phyloP scores from a whole-genome alignment of 805 yeast species.

The Metschnikowia cubensis region DNA sequence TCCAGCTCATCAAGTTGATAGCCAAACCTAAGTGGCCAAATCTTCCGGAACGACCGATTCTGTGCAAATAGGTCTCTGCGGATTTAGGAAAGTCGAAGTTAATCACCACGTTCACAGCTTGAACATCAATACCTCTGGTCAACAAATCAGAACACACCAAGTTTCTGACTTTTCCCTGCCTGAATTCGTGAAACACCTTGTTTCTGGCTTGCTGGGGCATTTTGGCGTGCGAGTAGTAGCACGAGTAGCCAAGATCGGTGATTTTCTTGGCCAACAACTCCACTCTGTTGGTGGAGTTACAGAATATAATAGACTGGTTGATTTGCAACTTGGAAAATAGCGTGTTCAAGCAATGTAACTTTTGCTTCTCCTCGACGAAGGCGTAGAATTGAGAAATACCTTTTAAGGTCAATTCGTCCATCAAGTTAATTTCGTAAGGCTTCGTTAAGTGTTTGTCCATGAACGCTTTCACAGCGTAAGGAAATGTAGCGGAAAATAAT shows the following conservation, averaged over 20 bases:
- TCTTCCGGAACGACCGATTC: slow-evolving; percentile 99
- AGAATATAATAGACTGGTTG: slow-evolving; percentile 94
- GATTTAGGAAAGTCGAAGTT: slow-evolving; percentile 98
- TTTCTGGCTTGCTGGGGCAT: slow-evolving; percentile 98
- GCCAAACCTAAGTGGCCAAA: slow-evolving; percentile 98
- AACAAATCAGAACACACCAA: slow-evolving; percentile 93
- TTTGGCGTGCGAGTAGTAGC: slow-evolving; percentile 94
- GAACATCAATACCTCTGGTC: slow-evolving; percentile 99
- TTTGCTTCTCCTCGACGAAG: slow-evolving; percentile 96
- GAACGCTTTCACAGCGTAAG: slow-evolving; percentile 85
- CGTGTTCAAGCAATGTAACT: slow-evolving; percentile 92
- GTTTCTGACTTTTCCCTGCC: slow-evolving; percentile 97
- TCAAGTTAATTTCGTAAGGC: slow-evolving; percentile 92
- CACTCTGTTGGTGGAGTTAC: slow-evolving; percentile 95
- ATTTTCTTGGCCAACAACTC: slow-evolving; percentile 93
- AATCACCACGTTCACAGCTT: slow-evolving; percentile 96
- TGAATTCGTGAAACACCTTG: slow-evolving; percentile 96
- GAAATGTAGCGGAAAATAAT: slow-evolving; percentile 94
- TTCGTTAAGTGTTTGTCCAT: slow-evolving; percentile 86
- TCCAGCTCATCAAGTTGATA: slow-evolving; percentile 93
- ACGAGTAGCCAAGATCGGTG: slow-evolving; percentile 93
- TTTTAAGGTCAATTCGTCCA: slow-evolving; percentile 94
- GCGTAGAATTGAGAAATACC: slow-evolving; percentile 98
- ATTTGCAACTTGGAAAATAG: slow-evolving; percentile 90
- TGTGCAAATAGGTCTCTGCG: slow-evolving; percentile 95